These are phyloP conservation scores for Actinomucor elegans DNA, from an alignment of 371 early-diverging fungal genomes.

Conservation along the genomic window DNA sequence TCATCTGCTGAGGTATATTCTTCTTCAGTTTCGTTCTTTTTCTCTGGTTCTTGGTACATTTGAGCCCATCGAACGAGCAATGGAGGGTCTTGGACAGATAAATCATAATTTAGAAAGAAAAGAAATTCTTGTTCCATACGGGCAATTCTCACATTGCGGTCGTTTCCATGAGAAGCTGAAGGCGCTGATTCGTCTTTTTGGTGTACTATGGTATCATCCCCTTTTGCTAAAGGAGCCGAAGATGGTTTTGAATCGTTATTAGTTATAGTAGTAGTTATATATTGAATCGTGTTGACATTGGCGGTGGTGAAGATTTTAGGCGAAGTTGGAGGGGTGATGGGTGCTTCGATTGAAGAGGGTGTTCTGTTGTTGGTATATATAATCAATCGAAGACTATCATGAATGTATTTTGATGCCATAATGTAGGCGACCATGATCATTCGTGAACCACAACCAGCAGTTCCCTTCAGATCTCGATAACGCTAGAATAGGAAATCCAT, in stretches of 20 bases:
- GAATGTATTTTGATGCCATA: slow-evolving; percentile 58
- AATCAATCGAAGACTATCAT: slow-evolving; percentile 38
- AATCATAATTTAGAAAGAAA: slow-evolving; percentile 52
- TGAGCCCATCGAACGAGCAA: slow-evolving; percentile 37
- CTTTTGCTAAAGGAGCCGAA: slow-evolving; percentile 4
- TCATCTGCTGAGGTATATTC: slow-evolving; percentile 38
- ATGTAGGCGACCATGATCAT: slow-evolving; percentile 59
- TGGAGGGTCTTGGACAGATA: slow-evolving; percentile 34
- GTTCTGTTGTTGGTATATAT: slow-evolving; percentile 24
- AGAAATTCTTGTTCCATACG: slow-evolving; percentile 64
- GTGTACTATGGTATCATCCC: background rate
- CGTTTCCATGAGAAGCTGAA: slow-evolving; percentile 1
- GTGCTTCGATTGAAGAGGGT: background rate
- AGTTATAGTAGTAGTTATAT: background rate
- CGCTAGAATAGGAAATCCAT: slow-evolving; percentile 33
- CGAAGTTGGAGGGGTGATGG: slow-evolving; percentile 27
- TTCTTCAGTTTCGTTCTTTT: background rate
- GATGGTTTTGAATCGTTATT: background rate
- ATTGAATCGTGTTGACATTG: background rate
- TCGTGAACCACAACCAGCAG: slow-evolving; percentile 55
- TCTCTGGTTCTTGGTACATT: slow-evolving; percentile 1
- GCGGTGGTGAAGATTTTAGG: slow-evolving; percentile 15
- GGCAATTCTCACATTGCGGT: slow-evolving; percentile 20
- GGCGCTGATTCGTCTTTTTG: background rate
- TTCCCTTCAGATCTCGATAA: slow-evolving; percentile 50